Evolutionary conservation across 1,284 basidiomycete genomes (phyloP), one percentile per base, ranked within the genome.

Genomic region (Trametes versicolor): DNA sequence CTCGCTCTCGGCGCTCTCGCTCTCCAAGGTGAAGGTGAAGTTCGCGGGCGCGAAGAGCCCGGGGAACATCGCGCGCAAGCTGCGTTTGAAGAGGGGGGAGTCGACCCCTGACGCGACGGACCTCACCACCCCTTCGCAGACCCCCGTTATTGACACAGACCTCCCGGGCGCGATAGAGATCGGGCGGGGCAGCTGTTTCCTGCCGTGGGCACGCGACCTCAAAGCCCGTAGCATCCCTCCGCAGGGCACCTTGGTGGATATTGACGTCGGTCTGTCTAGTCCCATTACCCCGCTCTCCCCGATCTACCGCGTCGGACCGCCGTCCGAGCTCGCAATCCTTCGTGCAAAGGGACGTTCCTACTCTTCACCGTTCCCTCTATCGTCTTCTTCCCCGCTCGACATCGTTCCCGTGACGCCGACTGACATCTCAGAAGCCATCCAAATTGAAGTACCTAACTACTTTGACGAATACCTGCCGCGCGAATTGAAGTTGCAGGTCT

Each of bases 381-480:
- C 67, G 0, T 86, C 85, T 4, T 79, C 68, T 1, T 82, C 55
- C 72, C 66, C 72, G 2, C 73, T 90, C 62, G 89, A 91, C 64
- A 79, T 85, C 58, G 78, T 89, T 23, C 84, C 87, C 9, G 71
- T 79, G 25, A 75, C 79, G 25, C 75, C 80, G 12, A 75, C 81
- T 32, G 85, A 87, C 68, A 71, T 83, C 13, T 86, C 86, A 68
- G 73, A 77, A 48, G 84, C 87, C 27, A 75, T 87, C 53, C 81
- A 82, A 7, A 65, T 84, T 47, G 67, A 81, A 32, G 74, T 80
- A n/a, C 72, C 70, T 0, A 80, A 75, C 51, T 86, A 90, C 70
- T 92, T 94, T 67, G 89, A 91, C 69, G 83, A 85, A 45, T 75
- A 83, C 58, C 81, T 96, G 7, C 94, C 95, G 0, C 84, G 83